Evolutionary conservation across 75 land plant genomes (phyloP).

Genomic region (Selaginella tamariscina): DNA sequence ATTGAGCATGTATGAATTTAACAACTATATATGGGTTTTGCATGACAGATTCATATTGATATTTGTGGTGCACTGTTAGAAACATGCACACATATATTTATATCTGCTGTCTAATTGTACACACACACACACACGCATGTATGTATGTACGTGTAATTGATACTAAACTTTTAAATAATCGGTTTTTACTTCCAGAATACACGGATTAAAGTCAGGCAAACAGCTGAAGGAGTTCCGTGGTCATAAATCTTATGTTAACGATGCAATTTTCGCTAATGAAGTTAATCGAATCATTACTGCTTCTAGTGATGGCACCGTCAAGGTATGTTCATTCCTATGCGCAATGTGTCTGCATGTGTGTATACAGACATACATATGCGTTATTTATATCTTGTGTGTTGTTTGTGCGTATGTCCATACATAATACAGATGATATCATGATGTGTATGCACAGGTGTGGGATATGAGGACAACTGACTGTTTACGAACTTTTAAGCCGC

Average conservation of each 20-base stretch:
- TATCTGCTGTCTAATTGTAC: no score
- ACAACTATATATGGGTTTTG: no score
- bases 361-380: no score
- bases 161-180: no score
- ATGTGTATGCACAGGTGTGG: constrained; percentile 39
- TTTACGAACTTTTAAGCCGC: constrained; percentile 5
- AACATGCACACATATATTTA: no score
- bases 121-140: no score
- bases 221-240: constrained; percentile 9
- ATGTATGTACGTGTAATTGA: no score
- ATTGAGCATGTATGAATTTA: no score
- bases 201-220: constrained; percentile 4
- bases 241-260: constrained; percentile 7
- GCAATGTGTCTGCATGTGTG: no score
- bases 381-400: no score
- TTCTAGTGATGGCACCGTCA: constrained; percentile 11
- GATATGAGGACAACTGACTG: constrained; percentile 6
- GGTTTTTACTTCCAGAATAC: constrained; percentile 40
- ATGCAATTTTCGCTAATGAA: constrained; percentile 1
- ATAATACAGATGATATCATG: no score
- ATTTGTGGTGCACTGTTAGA: not conserved
- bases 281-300: not conserved
- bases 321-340: constrained; percentile 22
- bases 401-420: no score
- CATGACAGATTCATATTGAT: not conserved